Conservation (phyloP, 78 protist genomes). For the Dictyostelium firmibasis region DNA sequence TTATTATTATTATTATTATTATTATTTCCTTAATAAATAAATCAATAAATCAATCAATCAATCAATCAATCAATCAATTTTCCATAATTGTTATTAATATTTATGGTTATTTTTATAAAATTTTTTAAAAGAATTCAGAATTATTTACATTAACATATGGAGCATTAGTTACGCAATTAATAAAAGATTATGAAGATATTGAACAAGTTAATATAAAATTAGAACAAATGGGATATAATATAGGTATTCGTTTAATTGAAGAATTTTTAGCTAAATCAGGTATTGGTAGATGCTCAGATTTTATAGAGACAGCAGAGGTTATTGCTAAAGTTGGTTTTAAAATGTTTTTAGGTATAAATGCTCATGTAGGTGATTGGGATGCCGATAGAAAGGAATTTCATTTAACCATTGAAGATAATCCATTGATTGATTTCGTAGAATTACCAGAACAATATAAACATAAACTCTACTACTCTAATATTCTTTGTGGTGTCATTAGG, state of each 20-base stretch:
- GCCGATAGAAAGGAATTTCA: slow-evolving; percentile 78
- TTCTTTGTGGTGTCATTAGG: slow-evolving; percentile 96
- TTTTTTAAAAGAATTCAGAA: slow-evolving; percentile 88
- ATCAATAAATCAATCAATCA: not conserved
- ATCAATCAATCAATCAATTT: not conserved
- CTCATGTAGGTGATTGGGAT: slow-evolving; percentile 81
- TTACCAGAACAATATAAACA: slow-evolving; percentile 87
- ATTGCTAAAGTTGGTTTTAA: slow-evolving; percentile 96
- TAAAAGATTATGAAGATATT: slow-evolving; percentile 92
- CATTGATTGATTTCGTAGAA: slow-evolving; percentile 94
- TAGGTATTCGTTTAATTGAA: slow-evolving; percentile 96
- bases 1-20: no score
- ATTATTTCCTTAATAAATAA: no score
- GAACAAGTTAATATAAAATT: slow-evolving; percentile 95
- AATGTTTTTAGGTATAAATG: slow-evolving; percentile 96
- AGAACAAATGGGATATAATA: slow-evolving; percentile 98
- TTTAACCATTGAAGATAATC: slow-evolving; percentile 87
- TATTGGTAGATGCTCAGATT: slow-evolving; percentile 82
- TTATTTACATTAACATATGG: slow-evolving; percentile 98
- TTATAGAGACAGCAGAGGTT: slow-evolving; percentile 96
- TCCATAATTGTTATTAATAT: not conserved
- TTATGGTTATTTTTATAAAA: not conserved
- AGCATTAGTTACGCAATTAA: slow-evolving; percentile 95
- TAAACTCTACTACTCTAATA: slow-evolving; percentile 86
- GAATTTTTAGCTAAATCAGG: slow-evolving; percentile 94